Conservation (phyloP, 257 asterid species). For the Fraxinus americana region DNA sequence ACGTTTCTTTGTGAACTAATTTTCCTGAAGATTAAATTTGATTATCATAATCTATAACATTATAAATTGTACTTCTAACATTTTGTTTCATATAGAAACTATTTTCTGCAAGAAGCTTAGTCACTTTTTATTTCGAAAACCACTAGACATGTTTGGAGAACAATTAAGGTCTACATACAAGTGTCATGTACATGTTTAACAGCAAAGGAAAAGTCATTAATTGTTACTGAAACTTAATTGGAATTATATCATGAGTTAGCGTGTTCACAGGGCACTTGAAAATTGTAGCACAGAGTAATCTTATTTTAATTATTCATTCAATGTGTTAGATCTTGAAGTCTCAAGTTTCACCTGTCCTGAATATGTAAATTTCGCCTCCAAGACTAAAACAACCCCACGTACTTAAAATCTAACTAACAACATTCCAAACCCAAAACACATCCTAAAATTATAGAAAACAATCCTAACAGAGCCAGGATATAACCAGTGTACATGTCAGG, state of each 20-base stretch:
- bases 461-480: not conserved
- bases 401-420: not conserved
- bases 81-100: not conserved
- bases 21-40: conserved; percentile 1
- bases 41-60: not conserved
- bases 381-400: too few species aligned
- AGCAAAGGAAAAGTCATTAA: not conserved
- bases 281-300: not conserved
- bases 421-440: not conserved
- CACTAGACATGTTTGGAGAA: not conserved
- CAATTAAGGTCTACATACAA: not conserved
- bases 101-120: not conserved
- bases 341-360: not conserved
- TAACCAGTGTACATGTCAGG: not conserved
- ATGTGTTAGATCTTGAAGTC: not conserved
- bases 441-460: not conserved
- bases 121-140: not conserved
- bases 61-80: not conserved
- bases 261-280: not conserved
- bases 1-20: not conserved
- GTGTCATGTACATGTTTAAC: not conserved
- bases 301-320: too few species aligned
- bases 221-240: not conserved
- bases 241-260: not conserved
- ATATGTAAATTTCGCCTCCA: not conserved